phyloP scores from a whole-genome alignment of 768 basidiomycete species.

The Symmetrospora coprosmae region DNA sequence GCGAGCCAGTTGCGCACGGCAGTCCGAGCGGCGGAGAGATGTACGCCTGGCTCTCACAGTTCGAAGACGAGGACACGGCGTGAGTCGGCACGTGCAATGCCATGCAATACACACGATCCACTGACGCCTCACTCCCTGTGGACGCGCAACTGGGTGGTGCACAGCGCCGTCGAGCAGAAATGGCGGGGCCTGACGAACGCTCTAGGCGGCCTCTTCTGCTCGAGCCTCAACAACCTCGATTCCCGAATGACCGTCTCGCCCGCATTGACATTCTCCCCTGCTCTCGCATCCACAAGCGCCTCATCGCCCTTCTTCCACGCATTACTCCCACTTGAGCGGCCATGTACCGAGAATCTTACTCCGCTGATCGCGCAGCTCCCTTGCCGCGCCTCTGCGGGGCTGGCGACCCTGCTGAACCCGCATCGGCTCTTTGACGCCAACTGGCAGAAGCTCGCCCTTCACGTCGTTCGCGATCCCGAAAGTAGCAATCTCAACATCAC shows the following conservation, averaged over 20 bases:
- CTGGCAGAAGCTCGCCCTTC: constrained; percentile 76
- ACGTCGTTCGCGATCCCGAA: constrained; percentile 41
- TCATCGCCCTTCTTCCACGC: constrained; percentile 50
- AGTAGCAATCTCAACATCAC: constrained; percentile 46
- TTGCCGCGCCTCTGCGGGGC: constrained; percentile 74
- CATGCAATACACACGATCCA: too few species aligned
- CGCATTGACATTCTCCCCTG: constrained; percentile 45
- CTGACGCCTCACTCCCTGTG: too few species aligned
- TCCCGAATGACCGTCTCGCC: constrained; percentile 57
- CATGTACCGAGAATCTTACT: constrained; percentile 96
- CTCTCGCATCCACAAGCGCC: constrained; percentile 36
- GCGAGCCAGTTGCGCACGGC: constrained; percentile 57
- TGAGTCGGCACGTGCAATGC: not conserved
- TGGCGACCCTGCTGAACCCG: constrained; percentile 67
- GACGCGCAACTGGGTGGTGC: too few species aligned
- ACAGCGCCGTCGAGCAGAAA: constrained; percentile 43
- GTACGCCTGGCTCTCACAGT: constrained; percentile 7
- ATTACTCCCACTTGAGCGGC: constrained; percentile 62
- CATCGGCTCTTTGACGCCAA: constrained; percentile 75
- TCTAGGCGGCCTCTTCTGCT: constrained; percentile 84
- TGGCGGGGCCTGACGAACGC: constrained; percentile 80
- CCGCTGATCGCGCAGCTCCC: constrained; percentile 90
- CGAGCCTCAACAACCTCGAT: constrained; percentile 66
- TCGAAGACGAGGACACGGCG: not conserved
- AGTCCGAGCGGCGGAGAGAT: constrained; percentile 56